Evolutionary conservation across 2,329 filamentous ascomycete species (phyloP), one percentile per base, ranked within the genome.

Genomic region (Colletotrichum sp.): DNA sequence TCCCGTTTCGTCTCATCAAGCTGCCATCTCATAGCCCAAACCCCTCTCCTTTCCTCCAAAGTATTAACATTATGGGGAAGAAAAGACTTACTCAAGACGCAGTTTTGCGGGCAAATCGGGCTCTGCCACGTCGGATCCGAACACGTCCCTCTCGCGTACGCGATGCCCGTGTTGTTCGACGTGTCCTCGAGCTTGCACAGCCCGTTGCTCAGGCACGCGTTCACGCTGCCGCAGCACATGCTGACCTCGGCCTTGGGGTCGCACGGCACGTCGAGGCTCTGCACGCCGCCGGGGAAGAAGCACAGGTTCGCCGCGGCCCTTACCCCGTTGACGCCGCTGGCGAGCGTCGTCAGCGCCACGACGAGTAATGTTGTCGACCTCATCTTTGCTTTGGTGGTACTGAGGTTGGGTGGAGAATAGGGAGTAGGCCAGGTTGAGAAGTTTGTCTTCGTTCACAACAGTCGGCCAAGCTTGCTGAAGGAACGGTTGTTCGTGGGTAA

Each of bases 121-220:
- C 73, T 76, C 64, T 76, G 69, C 73, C 73, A 76, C 13, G 70
- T 73, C 57, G 73, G 73, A 24, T 76, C 70, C 16, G 73, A 76
- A 49, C 73, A 76, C 15, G 73, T 76, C 2, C 73, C 73, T n/a
- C 73, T 28, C 55, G 73, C 73, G 34, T 76, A 76, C 39, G 64
- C 70, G 44, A 73, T 76, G 49, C 73, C 73, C 26, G 73, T 76
- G 44, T 52, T 52, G 26, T 76, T 76, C 8, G 70, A 64, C 15
- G 73, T 76, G 10, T 65, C 70, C 3, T 76, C 73, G 21, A 73
- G 70, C 70, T 73, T 76, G 26, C 73, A 76, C 44, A 76, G 34
- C 16, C 73, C 73, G 64, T 76, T 76, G 64, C 73, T 76, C 26
- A 76, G 26, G 24, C 73, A 76, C n/a, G 73, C 73, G 12, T 69